phyloP scores from a whole-genome alignment of 2,329 filamentous ascomycete species.

The Xylariaceae sp. region DNA sequence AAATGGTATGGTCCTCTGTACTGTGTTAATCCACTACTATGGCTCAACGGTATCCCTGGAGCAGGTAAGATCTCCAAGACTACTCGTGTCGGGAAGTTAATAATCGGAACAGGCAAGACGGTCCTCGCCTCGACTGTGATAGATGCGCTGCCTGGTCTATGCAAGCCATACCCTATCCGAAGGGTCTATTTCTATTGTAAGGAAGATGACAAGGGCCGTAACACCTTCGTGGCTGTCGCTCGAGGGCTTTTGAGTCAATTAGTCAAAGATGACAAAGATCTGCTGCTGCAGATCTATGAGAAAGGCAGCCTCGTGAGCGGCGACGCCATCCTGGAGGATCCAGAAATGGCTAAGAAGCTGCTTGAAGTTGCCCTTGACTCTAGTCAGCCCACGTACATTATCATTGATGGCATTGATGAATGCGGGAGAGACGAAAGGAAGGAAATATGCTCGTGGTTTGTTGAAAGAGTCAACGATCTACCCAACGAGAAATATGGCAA shows the following conservation, averaged over 20 bases:
- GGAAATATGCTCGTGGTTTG: slow-evolving; percentile 26
- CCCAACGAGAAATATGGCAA: slow-evolving; percentile 6
- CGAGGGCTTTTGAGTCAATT: slow-evolving; percentile 32
- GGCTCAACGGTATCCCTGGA: slow-evolving; percentile 36
- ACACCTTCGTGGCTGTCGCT: slow-evolving; percentile 28
- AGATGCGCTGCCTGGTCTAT: slow-evolving; percentile 19
- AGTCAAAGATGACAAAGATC: slow-evolving; percentile 20
- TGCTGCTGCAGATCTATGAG: slow-evolving; percentile 30
- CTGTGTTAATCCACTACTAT: slow-evolving; percentile 24
- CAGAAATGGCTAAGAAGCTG: slow-evolving; percentile 23
- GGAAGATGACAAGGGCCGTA: slow-evolving; percentile 24
- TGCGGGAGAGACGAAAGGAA: slow-evolving; percentile 28
- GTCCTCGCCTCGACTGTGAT: slow-evolving; percentile 34
- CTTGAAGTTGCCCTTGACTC: slow-evolving; percentile 24
- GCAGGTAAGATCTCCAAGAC: slow-evolving; percentile 25
- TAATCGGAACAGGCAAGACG: slow-evolving; percentile 13
- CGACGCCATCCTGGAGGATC: slow-evolving; percentile 20
- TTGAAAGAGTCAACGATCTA: slow-evolving; percentile 6
- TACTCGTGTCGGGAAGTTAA: background rate
- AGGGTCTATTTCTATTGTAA: slow-evolving; percentile 36
- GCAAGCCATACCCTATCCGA: no score
- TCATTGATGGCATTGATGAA: slow-evolving; percentile 40
- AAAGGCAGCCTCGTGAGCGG: slow-evolving; percentile 24
- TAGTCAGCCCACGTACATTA: slow-evolving; percentile 25
- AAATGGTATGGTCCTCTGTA: slow-evolving; percentile 20